A percentile compares a stretch with the other conserved stretches of the same genome.
These are phyloP conservation scores for Cucumis cinereus DNA, from an alignment of 306 rosid species.

Conservation along the genomic window DNA sequence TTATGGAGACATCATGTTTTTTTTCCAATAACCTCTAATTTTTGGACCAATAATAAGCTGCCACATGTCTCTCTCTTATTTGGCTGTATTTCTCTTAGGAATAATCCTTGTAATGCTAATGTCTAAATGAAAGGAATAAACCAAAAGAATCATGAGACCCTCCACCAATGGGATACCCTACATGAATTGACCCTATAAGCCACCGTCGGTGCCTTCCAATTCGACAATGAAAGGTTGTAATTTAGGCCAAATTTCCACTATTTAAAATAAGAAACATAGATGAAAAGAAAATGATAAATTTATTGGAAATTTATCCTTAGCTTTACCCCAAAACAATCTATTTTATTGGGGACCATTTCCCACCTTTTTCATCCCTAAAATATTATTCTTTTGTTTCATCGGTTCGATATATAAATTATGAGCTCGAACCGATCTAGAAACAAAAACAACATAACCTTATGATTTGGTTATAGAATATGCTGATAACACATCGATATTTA, in stretches of 20 bases:
- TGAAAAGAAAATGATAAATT: background rate
- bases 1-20: too few relatives aligned
- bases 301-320: background rate
- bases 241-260: background rate
- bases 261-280: background rate
- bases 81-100: too few relatives aligned
- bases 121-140: background rate
- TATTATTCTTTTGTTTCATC: background rate
- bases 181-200: background rate
- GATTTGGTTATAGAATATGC: too few relatives aligned
- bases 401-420: too few relatives aligned
- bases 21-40: background rate
- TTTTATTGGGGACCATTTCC: background rate
- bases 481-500: too few relatives aligned
- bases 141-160: background rate
- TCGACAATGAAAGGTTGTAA: background rate
- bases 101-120: background rate
- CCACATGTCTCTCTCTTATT: background rate
- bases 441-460: too few relatives aligned
- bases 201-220: background rate
- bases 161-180: background rate
- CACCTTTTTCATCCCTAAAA: background rate
- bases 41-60: background rate
- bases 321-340: background rate
- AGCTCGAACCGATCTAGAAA: too few relatives aligned